A percentile compares a stretch with the other conserved stretches of the same genome.
Conservation (phyloP, 495 filamentous ascomycete genomes). For the Hypoxylon cercidicola region DNA sequence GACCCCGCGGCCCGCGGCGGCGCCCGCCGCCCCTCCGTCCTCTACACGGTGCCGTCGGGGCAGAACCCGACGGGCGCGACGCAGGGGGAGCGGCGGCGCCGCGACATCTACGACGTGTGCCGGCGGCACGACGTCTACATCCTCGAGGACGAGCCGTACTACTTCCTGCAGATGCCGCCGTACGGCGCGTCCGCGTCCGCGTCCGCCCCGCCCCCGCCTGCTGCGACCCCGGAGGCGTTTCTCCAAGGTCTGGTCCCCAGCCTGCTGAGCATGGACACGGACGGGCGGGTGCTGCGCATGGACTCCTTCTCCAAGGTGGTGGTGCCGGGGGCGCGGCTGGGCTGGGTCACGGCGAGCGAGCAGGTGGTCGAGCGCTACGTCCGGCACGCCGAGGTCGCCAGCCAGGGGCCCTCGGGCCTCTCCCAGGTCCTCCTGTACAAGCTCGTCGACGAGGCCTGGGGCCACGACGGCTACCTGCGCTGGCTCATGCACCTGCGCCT, state of each 20-base stretch:
- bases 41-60: conserved; percentile 88
- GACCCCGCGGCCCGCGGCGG: conserved; percentile 61
- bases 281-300: conserved; percentile 75
- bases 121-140: conserved; percentile 88
- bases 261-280: conserved; percentile 72
- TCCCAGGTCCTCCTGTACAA: conserved; percentile 87
- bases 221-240: conserved; percentile 55
- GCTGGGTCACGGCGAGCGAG: conserved; percentile 84
- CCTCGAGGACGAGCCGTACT: conserved; percentile 96
- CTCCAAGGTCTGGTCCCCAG: conserved; percentile 64
- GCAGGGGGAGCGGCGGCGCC: conserved; percentile 70
- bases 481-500: conserved; percentile 89
- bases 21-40: conserved; percentile 74
- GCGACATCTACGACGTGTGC: conserved; percentile 77
- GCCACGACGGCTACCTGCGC: conserved; percentile 87
- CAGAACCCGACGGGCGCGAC: conserved; percentile 96
- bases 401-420: conserved; percentile 85
- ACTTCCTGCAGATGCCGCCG: conserved; percentile 94
- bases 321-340: conserved; percentile 77
- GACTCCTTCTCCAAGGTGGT: conserved; percentile 88
- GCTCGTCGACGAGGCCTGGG: conserved; percentile 93
- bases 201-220: neutral
- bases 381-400: conserved; percentile 79
- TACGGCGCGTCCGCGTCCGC: conserved; percentile 63
- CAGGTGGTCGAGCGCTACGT: conserved; percentile 84